Evolutionary conservation across 1,284 basidiomycete species (phyloP).

Genomic region (Leccinum pseudoinsigne): DNA sequence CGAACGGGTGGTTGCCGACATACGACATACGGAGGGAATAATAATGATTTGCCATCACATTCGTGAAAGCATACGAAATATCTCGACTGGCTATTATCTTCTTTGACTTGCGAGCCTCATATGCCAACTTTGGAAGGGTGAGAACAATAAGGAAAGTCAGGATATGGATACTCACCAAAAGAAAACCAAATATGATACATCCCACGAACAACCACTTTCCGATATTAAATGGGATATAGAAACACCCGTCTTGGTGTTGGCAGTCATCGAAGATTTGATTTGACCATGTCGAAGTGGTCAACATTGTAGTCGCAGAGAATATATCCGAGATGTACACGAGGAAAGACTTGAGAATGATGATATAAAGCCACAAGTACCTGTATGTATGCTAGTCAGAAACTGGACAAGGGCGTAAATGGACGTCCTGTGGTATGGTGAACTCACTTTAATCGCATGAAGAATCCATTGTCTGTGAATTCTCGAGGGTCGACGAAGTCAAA

Average conservation of each 20-base stretch:
- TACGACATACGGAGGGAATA: slow-evolving; percentile 80
- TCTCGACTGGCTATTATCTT: slow-evolving; percentile 94
- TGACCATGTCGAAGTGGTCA: slow-evolving; percentile 90
- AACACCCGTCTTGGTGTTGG: slow-evolving; percentile 60
- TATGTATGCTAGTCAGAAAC: slow-evolving; percentile 11
- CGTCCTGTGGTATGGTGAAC: slow-evolving; percentile 28
- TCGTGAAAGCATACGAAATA: slow-evolving; percentile 96
- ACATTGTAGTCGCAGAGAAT: slow-evolving; percentile 96
- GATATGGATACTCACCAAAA: slow-evolving; percentile 62
- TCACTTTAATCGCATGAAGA: slow-evolving; percentile 84
- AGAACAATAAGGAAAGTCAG: not conserved
- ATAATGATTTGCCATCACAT: slow-evolving; percentile 96
- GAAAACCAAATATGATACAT: slow-evolving; percentile 97
- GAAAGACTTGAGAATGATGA: slow-evolving; percentile 92
- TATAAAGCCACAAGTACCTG: slow-evolving; percentile 91
- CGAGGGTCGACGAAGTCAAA: slow-evolving; percentile 96
- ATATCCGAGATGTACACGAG: slow-evolving; percentile 97
- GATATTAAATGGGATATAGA: slow-evolving; percentile 86
- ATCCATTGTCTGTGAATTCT: slow-evolving; percentile 89
- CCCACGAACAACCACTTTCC: slow-evolving; percentile 98
- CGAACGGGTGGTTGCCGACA: not conserved
- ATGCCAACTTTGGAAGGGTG: slow-evolving; percentile 64
- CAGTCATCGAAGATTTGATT: slow-evolving; percentile 87
- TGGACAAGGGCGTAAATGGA: not conserved
- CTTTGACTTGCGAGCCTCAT: slow-evolving; percentile 90